These are phyloP conservation scores for Globisporangium canariense DNA, from an alignment of 352 stramenopile species.

Conservation along the genomic window DNA sequence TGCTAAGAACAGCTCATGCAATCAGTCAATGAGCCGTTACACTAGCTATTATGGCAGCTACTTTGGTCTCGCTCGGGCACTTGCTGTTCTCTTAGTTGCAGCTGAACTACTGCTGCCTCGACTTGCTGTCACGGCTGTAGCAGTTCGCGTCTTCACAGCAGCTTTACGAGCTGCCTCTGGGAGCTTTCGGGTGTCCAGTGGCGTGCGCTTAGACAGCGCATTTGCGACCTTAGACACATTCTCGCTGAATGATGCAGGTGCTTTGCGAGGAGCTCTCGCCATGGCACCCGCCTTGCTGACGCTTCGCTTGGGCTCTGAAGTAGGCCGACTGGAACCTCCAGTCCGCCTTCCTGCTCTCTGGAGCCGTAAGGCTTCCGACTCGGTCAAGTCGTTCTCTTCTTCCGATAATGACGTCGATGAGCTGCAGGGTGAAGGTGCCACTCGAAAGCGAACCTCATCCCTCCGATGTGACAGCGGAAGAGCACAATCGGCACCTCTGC, in stretches of 20 bases:
- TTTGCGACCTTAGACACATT: constrained; percentile 10
- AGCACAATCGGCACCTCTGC: neutral
- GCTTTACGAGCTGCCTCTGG: neutral
- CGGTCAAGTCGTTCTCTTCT: constrained; percentile 18
- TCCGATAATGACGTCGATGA: constrained; percentile 35
- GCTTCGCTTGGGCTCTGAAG: neutral
- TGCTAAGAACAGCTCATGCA: neutral
- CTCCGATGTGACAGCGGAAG: neutral
- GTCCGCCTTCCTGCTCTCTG: neutral
- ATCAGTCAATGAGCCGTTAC: neutral
- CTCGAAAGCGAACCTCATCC: neutral
- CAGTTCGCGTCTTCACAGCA: neutral
- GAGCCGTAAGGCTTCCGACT: neutral
- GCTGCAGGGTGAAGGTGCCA: constrained; percentile 19
- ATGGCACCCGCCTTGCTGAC: neutral
- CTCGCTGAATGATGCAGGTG: neutral
- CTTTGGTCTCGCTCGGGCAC: neutral
- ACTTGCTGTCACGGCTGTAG: neutral
- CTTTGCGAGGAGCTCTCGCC: neutral
- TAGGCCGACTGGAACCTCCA: neutral
- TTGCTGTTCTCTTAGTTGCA: neutral
- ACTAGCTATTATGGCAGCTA: neutral
- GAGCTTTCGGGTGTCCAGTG: neutral
- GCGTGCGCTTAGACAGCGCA: neutral
- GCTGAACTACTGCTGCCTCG: neutral